Evolutionary conservation across 2,329 filamentous ascomycete species (phyloP).

Genomic region (Fusarium sp.): DNA sequence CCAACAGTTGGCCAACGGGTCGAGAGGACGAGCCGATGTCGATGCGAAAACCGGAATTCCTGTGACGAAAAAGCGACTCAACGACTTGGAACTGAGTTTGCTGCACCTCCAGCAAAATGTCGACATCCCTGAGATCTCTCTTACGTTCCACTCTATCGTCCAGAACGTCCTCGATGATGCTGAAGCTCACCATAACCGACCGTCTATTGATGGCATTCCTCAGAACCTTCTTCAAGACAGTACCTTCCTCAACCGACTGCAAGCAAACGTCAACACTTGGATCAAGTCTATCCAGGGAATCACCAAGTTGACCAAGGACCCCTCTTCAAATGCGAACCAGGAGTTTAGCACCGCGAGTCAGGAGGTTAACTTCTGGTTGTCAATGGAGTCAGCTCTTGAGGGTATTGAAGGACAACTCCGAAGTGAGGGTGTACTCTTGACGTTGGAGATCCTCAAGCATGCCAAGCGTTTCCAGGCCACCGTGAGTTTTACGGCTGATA

Average conservation of each 20-base stretch:
- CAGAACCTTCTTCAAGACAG: conserved; percentile 85
- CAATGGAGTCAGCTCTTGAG: conserved; percentile 94
- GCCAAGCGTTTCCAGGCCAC: conserved; percentile 98
- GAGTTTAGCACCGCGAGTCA: conserved; percentile 84
- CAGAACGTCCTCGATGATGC: conserved; percentile 88
- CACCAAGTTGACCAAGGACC: conserved; percentile 93
- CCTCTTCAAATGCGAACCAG: conserved; percentile 71
- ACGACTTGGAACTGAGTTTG: conserved; percentile 91
- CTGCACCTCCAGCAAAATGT: conserved; percentile 97
- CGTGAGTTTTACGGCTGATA: conserved; percentile 96
- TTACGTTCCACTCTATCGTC: conserved; percentile 91
- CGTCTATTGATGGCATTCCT: conserved; percentile 85
- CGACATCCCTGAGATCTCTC: conserved; percentile 92
- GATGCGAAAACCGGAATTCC: conserved; percentile 96
- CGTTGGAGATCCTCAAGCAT: conserved; percentile 94
- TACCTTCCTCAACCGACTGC: conserved; percentile 91
- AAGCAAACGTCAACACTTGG: conserved; percentile 96
- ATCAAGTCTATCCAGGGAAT: conserved; percentile 98
- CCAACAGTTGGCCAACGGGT: conserved; percentile 76
- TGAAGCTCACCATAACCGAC: conserved; percentile 74
- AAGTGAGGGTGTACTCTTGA: conserved; percentile 90
- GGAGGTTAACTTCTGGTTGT: conserved; percentile 99
- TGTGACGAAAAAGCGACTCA: conserved; percentile 97
- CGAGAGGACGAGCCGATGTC: conserved; percentile 83
- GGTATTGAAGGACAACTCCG: conserved; percentile 90